Conservation (phyloP, 768 basidiomycete genomes). For the Neoboletus magnificus region DNA sequence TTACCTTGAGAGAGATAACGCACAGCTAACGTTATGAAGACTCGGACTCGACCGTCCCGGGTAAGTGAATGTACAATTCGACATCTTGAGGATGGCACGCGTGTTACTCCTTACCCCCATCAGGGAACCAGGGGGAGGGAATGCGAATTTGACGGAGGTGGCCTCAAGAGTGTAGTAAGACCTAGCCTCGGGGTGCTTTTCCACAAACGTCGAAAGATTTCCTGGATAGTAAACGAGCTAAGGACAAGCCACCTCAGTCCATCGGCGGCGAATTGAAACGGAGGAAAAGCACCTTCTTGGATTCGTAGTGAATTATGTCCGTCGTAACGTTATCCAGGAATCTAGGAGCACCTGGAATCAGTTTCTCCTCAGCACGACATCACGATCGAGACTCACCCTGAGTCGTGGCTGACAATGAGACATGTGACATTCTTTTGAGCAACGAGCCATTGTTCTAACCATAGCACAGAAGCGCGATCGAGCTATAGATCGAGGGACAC, state of each 20-base stretch:
- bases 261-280: constrained; percentile 12
- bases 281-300: constrained; percentile 64
- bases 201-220: constrained; percentile 88
- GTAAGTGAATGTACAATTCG: constrained; percentile 91
- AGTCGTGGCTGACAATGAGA: constrained; percentile 95
- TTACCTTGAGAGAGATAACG: constrained; percentile 87
- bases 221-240: constrained; percentile 92
- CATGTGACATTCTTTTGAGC: constrained; percentile 83
- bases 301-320: constrained; percentile 96
- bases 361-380: constrained; percentile 5
- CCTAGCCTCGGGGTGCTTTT: constrained; percentile 86
- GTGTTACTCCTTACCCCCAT: constrained; percentile 98
- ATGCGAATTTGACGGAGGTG: constrained; percentile 90
- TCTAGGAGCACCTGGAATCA: constrained; percentile 35
- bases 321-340: constrained; percentile 96
- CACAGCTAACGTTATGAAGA: constrained; percentile 85
- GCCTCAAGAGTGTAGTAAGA: constrained; percentile 96
- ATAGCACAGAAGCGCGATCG: constrained; percentile 80
- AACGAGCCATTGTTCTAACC: constrained; percentile 87
- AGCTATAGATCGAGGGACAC: constrained; percentile 43
- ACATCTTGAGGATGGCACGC: constrained; percentile 90
- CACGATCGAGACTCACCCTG: constrained; percentile 57
- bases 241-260: constrained; percentile 12
- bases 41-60: constrained; percentile 79
- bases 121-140: constrained; percentile 92